phyloP scores from a whole-genome alignment of 1,284 basidiomycete genomes.

The Cryptococcus sp. region DNA sequence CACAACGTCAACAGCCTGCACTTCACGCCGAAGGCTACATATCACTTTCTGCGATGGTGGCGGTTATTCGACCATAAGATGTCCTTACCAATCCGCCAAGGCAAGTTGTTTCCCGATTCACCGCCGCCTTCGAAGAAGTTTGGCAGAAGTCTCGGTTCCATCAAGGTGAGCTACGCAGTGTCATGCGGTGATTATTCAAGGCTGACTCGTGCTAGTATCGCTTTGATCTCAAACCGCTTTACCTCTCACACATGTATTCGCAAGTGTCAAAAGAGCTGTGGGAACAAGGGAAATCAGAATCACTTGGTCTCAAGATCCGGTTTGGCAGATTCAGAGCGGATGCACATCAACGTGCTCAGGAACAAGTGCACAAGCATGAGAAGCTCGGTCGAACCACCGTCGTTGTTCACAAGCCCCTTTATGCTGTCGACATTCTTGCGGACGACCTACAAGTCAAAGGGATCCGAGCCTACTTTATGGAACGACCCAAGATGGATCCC shows the following conservation, averaged over 20 bases:
- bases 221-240: conserved; percentile 74
- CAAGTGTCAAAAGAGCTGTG: conserved; percentile 76
- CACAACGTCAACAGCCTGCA: conserved; percentile 73
- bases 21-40: conserved; percentile 80
- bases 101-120: conserved; percentile 71
- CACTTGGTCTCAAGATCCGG: conserved; percentile 77
- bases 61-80: conserved; percentile 75
- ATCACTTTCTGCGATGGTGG: conserved; percentile 95
- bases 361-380: conserved; percentile 56
- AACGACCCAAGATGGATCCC: conserved; percentile 51
- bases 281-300: conserved; percentile 69
- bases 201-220: conserved; percentile 60
- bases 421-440: conserved; percentile 84
- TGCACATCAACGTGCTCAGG: conserved; percentile 89
- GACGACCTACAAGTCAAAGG: conserved; percentile 77
- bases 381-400: conserved; percentile 32
- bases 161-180: conserved; percentile 60
- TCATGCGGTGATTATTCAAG: too few species aligned
- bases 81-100: conserved; percentile 84
- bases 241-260: conserved; percentile 83
- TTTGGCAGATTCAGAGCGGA: conserved; percentile 83
- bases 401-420: conserved; percentile 75
- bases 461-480: conserved; percentile 73
- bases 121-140: conserved; percentile 83
- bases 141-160: conserved; percentile 80